Evolutionary conservation across 257 asterid genomes (phyloP).

Genomic region (Rhazya stricta): DNA sequence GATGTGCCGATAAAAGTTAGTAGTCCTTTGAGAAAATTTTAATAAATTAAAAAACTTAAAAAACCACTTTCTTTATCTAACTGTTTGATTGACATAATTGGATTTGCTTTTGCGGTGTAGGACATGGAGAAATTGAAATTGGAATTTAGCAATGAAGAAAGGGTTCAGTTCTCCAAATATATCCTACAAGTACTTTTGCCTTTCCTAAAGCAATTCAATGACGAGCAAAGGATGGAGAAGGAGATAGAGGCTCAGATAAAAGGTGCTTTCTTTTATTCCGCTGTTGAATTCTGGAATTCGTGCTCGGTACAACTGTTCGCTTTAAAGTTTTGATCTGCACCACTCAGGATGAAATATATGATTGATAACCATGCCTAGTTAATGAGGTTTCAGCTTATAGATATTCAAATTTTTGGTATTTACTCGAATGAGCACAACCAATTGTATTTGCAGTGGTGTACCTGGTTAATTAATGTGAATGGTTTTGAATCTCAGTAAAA

Average conservation of each 20-base stretch:
- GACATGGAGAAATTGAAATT: conserved; percentile 36
- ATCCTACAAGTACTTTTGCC: conserved; percentile 64
- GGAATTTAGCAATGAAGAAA: conserved; percentile 32
- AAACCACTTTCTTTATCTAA: neutral
- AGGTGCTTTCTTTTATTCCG: conserved; percentile 35
- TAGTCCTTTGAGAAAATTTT: neutral
- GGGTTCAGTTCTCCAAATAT: conserved; percentile 46
- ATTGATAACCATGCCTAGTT: neutral
- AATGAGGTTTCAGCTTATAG: conserved; percentile 8
- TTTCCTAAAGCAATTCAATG: conserved; percentile 46
- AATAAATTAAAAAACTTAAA: neutral
- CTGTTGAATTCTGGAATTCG: conserved; percentile 7
- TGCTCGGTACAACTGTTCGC: neutral
- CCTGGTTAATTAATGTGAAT: neutral
- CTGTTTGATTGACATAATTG: neutral
- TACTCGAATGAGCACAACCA: neutral
- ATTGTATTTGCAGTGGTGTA: neutral
- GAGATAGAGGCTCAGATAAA: conserved; percentile 57
- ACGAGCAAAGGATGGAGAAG: conserved; percentile 60
- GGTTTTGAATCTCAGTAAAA: neutral
- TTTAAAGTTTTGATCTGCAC: neutral
- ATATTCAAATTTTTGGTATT: neutral
- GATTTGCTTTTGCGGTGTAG: conserved; percentile 25
- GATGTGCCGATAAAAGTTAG: conserved; percentile 49
- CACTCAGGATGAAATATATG: neutral